phyloP scores from a whole-genome alignment of 179 eudicot genomes.

The Amaranthus tricolor region DNA sequence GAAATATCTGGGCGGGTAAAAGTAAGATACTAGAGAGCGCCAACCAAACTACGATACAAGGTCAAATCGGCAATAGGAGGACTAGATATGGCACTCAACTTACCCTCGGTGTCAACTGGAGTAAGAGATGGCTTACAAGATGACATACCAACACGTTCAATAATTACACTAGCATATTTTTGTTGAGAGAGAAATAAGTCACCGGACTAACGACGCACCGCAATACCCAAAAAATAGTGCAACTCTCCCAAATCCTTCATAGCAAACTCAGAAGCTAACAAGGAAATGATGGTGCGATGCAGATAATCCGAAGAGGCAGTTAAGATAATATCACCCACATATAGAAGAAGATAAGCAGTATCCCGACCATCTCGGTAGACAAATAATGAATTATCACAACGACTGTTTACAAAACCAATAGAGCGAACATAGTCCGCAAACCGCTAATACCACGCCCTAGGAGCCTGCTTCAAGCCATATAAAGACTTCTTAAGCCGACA shows the following conservation, averaged over 20 bases:
- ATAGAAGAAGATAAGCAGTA: not conserved
- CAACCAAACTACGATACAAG: not conserved
- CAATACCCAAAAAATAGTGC: not conserved
- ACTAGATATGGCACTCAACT: not conserved
- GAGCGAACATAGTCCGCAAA: not conserved
- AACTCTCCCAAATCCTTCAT: not conserved
- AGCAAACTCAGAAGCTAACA: not conserved
- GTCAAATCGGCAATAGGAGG: not conserved
- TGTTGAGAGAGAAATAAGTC: not conserved
- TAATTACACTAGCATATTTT: not conserved
- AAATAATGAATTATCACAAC: not conserved
- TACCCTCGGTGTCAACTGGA: not conserved
- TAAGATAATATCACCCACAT: not conserved
- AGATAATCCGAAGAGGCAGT: not conserved
- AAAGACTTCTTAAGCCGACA: not conserved
- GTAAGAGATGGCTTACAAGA: not conserved
- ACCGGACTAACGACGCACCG: not conserved
- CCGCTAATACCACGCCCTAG: not conserved
- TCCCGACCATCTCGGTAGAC: not conserved
- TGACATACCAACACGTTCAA: not conserved
- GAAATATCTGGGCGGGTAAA: not conserved
- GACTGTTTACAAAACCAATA: not conserved
- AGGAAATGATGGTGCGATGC: not conserved
- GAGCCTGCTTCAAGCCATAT: not conserved
- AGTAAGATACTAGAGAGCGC: not conserved